Evolutionary conservation across 2,329 filamentous ascomycete genomes (phyloP).

Genomic region (Nemania diffusa): DNA sequence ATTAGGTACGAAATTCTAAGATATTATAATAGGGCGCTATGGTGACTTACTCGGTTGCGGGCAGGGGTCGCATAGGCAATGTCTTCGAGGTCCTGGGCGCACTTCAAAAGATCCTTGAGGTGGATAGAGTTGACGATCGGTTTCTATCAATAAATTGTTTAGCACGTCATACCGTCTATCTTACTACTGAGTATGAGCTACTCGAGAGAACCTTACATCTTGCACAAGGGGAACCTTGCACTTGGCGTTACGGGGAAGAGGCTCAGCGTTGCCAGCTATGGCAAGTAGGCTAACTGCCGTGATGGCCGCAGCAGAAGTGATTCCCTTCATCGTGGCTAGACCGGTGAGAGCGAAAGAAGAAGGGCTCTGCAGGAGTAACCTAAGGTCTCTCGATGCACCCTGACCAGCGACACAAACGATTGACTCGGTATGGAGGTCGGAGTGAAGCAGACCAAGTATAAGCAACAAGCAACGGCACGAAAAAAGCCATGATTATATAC

Average conservation of each 20-base stretch:
- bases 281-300: constrained; percentile 39
- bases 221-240: constrained; percentile 38
- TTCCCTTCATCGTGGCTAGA: constrained; percentile 37
- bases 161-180: constrained; percentile 14
- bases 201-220: constrained; percentile 38
- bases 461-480: background rate
- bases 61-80: constrained; percentile 47
- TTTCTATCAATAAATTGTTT: constrained; percentile 38
- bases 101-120: constrained; percentile 45
- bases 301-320: constrained; percentile 33
- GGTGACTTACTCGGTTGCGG: constrained; percentile 45
- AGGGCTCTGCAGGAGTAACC: background rate
- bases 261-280: constrained; percentile 39
- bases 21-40: constrained; percentile 11
- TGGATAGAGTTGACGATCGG: constrained; percentile 42
- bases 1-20: background rate
- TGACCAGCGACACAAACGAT: background rate
- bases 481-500: constrained; percentile 19
- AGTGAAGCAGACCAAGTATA: background rate
- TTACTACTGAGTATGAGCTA: background rate
- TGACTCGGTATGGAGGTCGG: background rate
- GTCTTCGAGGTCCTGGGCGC: constrained; percentile 46
- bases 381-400: background rate
- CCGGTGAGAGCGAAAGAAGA: background rate
- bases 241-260: constrained; percentile 30